Evolutionary conservation across 2,329 filamentous ascomycete genomes (phyloP), one percentile per base, ranked within the genome.

Genomic region (Blastomyces emzantsi): DNA sequence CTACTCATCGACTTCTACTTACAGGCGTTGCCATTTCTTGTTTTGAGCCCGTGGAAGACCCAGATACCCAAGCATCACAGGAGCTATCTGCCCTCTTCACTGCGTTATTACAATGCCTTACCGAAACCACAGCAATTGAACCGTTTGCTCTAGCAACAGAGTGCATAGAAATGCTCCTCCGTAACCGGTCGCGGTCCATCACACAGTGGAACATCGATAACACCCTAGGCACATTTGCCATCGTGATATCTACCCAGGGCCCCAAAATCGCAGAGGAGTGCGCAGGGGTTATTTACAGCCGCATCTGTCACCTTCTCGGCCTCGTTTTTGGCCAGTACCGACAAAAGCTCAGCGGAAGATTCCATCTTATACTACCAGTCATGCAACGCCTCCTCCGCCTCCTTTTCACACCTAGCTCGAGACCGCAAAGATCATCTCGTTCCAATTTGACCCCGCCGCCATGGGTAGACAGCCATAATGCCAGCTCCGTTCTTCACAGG

Each of bases 281-380:
- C 59, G 71, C 76, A 8, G 70, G 76, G 1, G 72, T 76, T 1
- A 76, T 86, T 56, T 86, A 80, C 73, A 75, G 77, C 5, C 80
- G 82, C 52, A 73, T 86, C 11, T 86, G 83, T 70, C 75, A 79
- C 45, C 75, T 85, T 11, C 74, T 82, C 63, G 80, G 80, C 9
- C 73, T 79, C 0, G 72, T 87, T 8, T 73, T 88, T 8, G 76
- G 81, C n/a, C 77, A 85, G 15, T 81, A 87, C 68, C 81, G 85
- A 28, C 76, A 81, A 19, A 82, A 83, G 52, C 75, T 87, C 11
- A 81, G 82, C 45, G 84, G 84, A 8, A 83, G 85, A 30, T 83
- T 83, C 73, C 84, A 87, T 68, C 75, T 87, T 13, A 73, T 87
- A 19, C 73, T 86, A 6, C 78, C 80, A 0, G 75, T 82, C 15